phyloP scores from a whole-genome alignment of 371 early-diverging fungal genomes.

The Choanephora cucurbitarum region DNA sequence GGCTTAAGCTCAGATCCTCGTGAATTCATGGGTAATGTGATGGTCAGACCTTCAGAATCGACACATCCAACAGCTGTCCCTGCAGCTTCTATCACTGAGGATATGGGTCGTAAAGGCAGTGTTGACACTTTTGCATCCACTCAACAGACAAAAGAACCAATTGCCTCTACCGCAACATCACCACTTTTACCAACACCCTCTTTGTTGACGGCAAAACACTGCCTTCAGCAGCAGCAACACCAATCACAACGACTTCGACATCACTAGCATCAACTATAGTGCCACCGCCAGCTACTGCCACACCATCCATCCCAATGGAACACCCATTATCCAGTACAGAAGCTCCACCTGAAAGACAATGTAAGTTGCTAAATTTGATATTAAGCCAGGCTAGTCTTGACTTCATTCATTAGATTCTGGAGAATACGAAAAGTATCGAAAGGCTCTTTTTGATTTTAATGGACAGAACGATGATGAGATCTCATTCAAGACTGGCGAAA shows the following conservation, averaged over 20 bases:
- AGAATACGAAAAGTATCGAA: slow-evolving; percentile 16
- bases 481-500: slow-evolving; percentile 66
- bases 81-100: slow-evolving; percentile 9
- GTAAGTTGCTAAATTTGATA: slow-evolving; percentile 7
- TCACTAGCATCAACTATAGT: too few species aligned
- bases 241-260: too few species aligned
- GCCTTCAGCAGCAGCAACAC: too few species aligned
- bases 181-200: too few species aligned
- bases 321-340: slow-evolving; percentile 16
- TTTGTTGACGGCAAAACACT: too few species aligned
- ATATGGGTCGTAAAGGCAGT: slow-evolving; percentile 14
- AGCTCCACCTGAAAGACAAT: slow-evolving; percentile 15
- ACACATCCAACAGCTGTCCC: not conserved
- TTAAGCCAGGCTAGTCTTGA: not conserved
- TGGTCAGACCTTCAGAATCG: not conserved
- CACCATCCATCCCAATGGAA: slow-evolving; percentile 3
- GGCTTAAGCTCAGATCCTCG: slow-evolving; percentile 13
- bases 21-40: slow-evolving; percentile 11
- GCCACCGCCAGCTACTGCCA: too few species aligned
- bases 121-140: not conserved
- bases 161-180: too few species aligned
- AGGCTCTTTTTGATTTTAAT: slow-evolving; percentile 70
- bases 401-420: not conserved
- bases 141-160: too few species aligned
- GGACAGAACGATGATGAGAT: slow-evolving; percentile 70